phyloP scores from a whole-genome alignment of 345 rosid genomes.

The Moringa oleifera region DNA sequence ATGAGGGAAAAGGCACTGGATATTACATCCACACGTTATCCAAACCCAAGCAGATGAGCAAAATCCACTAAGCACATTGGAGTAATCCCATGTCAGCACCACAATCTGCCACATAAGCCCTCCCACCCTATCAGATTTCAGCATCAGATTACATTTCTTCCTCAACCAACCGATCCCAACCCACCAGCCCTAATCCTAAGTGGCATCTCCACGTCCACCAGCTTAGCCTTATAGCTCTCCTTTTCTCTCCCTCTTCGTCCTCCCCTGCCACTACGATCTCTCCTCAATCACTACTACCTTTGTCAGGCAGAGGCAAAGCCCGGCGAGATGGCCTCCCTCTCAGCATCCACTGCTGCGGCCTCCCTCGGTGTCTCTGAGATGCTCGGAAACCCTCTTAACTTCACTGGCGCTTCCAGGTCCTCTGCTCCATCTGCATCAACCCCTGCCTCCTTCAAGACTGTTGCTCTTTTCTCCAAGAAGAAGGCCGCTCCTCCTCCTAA shows the following conservation, averaged over 20 bases:
- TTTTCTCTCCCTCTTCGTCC: conserved; percentile 12
- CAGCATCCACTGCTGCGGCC: conserved; percentile 56
- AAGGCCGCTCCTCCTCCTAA: conserved; percentile 60
- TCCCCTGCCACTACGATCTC: not conserved
- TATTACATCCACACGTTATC: no score
- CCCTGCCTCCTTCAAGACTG: conserved; percentile 50
- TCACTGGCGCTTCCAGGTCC: conserved; percentile 40
- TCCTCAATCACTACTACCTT: not conserved
- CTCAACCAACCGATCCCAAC: conserved; percentile 35
- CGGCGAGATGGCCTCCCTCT: conserved; percentile 40
- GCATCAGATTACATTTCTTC: conserved; percentile 52
- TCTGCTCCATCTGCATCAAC: conserved; percentile 57
- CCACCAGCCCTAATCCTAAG: conserved; percentile 24
- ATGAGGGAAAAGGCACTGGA: no score
- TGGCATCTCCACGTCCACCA: conserved; percentile 55
- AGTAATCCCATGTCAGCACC: conserved; percentile 34
- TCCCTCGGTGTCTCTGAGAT: conserved; percentile 83
- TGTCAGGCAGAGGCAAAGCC: not conserved
- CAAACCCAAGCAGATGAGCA: no score
- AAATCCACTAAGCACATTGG: no score
- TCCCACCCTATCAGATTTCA: conserved; percentile 43
- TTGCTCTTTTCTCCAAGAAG: conserved; percentile 85
- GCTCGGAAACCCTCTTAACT: conserved; percentile 72
- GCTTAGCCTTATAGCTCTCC: conserved; percentile 41
- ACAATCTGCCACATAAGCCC: conserved; percentile 45